A percentile compares a stretch with the other conserved stretches of the same genome.
These are phyloP conservation scores for Didymella keratinophila DNA, from an alignment of 2,329 filamentous ascomycete species.

Conservation along the genomic window DNA sequence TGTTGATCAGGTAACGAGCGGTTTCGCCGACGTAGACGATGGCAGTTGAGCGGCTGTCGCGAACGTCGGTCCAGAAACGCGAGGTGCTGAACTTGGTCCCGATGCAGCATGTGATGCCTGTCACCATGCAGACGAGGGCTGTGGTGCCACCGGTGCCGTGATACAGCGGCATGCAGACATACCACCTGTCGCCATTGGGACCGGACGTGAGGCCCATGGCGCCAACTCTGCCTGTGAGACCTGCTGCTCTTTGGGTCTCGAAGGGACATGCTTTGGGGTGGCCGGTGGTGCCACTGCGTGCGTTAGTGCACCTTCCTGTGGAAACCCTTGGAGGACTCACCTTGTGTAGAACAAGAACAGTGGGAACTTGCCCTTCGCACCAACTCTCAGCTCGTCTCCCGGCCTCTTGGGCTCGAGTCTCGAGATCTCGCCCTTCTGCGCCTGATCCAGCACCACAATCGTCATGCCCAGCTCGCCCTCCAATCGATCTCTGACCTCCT, in stretches of 20 bases:
- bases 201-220: slow-evolving; percentile 50
- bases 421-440: slow-evolving; percentile 58
- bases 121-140: slow-evolving; percentile 63
- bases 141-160: slow-evolving; percentile 75
- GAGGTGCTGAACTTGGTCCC: slow-evolving; percentile 73
- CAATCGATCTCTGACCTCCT: slow-evolving; percentile 58
- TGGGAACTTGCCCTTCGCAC: slow-evolving; percentile 62
- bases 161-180: slow-evolving; percentile 79
- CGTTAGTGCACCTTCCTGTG: slow-evolving; percentile 8
- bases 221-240: slow-evolving; percentile 48
- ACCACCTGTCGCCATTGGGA: slow-evolving; percentile 67
- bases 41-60: slow-evolving; percentile 71
- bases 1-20: slow-evolving; percentile 74
- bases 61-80: slow-evolving; percentile 75
- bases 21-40: slow-evolving; percentile 84
- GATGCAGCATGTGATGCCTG: slow-evolving; percentile 66
- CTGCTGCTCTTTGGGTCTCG: slow-evolving; percentile 59
- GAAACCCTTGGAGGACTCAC: slow-evolving; percentile 37
- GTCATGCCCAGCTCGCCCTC: slow-evolving; percentile 66
- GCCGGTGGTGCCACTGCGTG: slow-evolving; percentile 73
- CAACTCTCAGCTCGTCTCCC: slow-evolving; percentile 62
- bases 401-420: slow-evolving; percentile 60
- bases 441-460: slow-evolving; percentile 62
- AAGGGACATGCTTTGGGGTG: slow-evolving; percentile 75
- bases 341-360: slow-evolving; percentile 75